Evolutionary conservation across 1,284 basidiomycete species (phyloP), one percentile per base, ranked within the genome.

Genomic region (Volvariella surrecta): DNA sequence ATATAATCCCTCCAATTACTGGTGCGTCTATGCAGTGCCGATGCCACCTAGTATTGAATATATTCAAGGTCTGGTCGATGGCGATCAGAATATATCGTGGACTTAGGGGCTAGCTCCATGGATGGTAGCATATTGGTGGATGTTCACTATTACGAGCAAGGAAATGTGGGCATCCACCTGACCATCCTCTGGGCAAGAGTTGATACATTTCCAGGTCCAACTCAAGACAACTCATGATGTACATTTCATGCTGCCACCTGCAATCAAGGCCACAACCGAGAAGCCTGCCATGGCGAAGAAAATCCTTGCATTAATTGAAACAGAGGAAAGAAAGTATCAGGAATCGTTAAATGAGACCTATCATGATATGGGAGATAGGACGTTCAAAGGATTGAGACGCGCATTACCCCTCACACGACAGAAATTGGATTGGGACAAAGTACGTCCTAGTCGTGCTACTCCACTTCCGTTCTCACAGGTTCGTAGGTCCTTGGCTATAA

Each of bases 121-220:
- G 56, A 64, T 17, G 84, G 91, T 0, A 79, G 68, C 50, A 77
- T 93, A 20, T 65, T 83, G 16, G 75, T 91, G 38, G 88, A 92
- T 55, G 84, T 95, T 18, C 93, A 97, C 61, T 97, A 97, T 59
- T 97, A 92, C 57, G 93, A 97, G 61, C 91, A 95, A 63, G 93
- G 91, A 54, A 94, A 94, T 58, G 93, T 92, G 49, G 46, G 73
- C 59, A n/a, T 22, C 18, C 2, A 11, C 6, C 7, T 20, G 6
- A 24, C 19, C 21, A 32, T 16, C 13, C 32, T n/a, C 24, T 39
- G 35, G 32, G 21, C 3, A 4, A 42, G 7, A 20, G n/a, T 4
- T 15, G 13, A 9, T 3, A 10, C 28, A 24, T 8, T 4, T 39
- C 4, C 43, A 95, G 87, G 90, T 95, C 22, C 93, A 96, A 75